Conservation (phyloP, 352 stramenopile species). For the Phytopythium ostracodes region DNA sequence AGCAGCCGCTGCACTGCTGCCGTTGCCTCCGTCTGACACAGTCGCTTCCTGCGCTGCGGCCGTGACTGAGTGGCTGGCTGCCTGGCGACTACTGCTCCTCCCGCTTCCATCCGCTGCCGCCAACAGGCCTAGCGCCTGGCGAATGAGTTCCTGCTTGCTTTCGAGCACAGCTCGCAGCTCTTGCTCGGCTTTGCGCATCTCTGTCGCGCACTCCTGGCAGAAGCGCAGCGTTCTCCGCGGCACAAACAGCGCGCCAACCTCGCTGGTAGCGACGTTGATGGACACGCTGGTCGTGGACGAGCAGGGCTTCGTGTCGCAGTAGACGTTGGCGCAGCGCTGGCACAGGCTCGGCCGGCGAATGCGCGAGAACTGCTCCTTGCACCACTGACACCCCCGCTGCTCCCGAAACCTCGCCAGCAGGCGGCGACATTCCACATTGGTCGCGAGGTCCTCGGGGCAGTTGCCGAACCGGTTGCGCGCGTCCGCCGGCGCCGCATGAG, state of each 20-base stretch:
- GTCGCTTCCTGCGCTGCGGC: neutral
- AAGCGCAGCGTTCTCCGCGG: conserved; percentile 42
- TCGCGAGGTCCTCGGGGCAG: conserved; percentile 62
- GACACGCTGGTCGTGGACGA: conserved; percentile 32
- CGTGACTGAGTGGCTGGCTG: conserved; percentile 10
- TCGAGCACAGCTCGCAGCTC: conserved; percentile 59
- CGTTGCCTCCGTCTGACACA: neutral
- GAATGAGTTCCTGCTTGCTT: conserved; percentile 59
- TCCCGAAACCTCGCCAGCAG: conserved; percentile 58
- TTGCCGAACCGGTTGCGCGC: conserved; percentile 77
- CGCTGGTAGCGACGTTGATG: neutral
- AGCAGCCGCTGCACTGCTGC: neutral
- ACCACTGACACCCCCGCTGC: conserved; percentile 66
- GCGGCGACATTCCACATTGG: conserved; percentile 49
- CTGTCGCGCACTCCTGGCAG: conserved; percentile 69
- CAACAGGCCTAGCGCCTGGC: conserved; percentile 36
- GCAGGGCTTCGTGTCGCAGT: conserved; percentile 75
- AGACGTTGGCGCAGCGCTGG: conserved; percentile 78
- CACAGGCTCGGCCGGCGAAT: conserved; percentile 65
- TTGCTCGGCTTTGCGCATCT: conserved; percentile 68
- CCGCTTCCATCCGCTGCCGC: neutral
- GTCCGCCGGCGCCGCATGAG: conserved; percentile 52
- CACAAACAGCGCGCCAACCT: neutral
- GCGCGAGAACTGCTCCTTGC: conserved; percentile 69
- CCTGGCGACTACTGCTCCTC: conserved; percentile 4